Evolutionary conservation across 169 alveolate species (phyloP).

Genomic region (Babesia sp.): DNA sequence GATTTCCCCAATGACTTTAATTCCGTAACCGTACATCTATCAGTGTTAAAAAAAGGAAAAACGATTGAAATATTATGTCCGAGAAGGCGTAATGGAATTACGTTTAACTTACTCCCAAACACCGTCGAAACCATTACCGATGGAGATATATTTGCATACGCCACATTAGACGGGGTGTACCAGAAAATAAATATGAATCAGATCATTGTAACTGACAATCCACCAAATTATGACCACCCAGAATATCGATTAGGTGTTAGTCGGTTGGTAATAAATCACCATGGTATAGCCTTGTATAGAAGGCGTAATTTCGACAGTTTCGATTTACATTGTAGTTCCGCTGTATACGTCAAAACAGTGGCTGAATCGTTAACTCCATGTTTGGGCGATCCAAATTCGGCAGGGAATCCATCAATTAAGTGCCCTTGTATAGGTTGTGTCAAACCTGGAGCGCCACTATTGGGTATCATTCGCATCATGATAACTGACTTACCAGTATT

Average conservation of each 20-base stretch:
- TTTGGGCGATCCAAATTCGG: background rate
- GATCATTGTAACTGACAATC: background rate
- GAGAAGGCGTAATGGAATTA: background rate
- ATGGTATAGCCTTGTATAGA: background rate
- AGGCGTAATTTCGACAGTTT: background rate
- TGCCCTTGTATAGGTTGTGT: slow-evolving; percentile 2
- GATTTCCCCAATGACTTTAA: background rate
- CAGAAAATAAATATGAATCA: background rate
- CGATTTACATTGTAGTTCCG: slow-evolving; percentile 6
- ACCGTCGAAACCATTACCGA: background rate
- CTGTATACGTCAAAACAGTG: background rate
- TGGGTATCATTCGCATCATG: slow-evolving; percentile 19
- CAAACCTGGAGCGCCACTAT: background rate
- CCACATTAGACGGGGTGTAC: slow-evolving; percentile 2
- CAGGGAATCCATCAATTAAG: background rate
- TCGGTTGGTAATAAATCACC: background rate
- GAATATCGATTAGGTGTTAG: background rate
- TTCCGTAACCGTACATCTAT: background rate
- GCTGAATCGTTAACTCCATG: background rate
- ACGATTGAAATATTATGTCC: slow-evolving; percentile 11
- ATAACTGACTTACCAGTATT: background rate
- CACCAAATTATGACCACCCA: background rate
- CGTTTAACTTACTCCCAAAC: slow-evolving; percentile 1
- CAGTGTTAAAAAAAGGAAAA: background rate
- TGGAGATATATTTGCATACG: background rate